Evolutionary conservation across 2,329 filamentous ascomycete genomes (phyloP), one percentile per base, ranked within the genome.

Genomic region (Aquanectria penicillioides): DNA sequence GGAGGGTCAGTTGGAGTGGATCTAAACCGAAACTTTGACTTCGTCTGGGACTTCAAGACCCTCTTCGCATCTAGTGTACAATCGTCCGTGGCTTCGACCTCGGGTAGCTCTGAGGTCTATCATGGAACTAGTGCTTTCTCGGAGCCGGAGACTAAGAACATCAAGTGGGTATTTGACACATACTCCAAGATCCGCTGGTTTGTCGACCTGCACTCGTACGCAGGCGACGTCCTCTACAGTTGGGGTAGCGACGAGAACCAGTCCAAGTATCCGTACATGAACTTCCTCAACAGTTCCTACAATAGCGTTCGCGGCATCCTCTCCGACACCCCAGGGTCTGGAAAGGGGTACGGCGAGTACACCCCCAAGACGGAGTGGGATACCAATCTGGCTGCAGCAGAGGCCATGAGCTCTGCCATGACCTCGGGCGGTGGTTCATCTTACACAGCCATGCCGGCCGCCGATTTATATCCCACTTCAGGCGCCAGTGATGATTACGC

Each of bases 241-340:
- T 85, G 82, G 82, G 82, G 83, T 23, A 80, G 80, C 62, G 82
- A 85, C 60, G 76, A 80, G 33, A 76, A 81, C 59, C 82, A 85
- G 69, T 70, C 69, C 57, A 74, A 70, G 2, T 75, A 75, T 52
- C 68, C 78, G 0, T 65, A 67, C 48, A 80, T 81, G 77, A 84
- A 79, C 72, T 83, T 84, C 72, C 66, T 77, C 29, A 85, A 84
- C 75, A 59, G 74, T 7, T 70, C 78, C 1, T 86, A 81, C 62
- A 78, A 85, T 58, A 76, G 77, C 54, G 75, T 77, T 40, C 78
- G 82, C 15, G 82, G 81, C 17, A 67, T 79, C 11, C 70, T 80
- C 4, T 71, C 74, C 38, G 79, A 82, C 53, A 57, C 58, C 49
- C 71, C 68, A 1, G 70, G 72, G 3, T 61, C 61, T 0, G 65